A percentile compares a stretch with the other conserved stretches of the same genome.
These are phyloP conservation scores for Penicillium alfredii DNA, from an alignment of 495 filamentous ascomycete species.

Conservation along the genomic window DNA sequence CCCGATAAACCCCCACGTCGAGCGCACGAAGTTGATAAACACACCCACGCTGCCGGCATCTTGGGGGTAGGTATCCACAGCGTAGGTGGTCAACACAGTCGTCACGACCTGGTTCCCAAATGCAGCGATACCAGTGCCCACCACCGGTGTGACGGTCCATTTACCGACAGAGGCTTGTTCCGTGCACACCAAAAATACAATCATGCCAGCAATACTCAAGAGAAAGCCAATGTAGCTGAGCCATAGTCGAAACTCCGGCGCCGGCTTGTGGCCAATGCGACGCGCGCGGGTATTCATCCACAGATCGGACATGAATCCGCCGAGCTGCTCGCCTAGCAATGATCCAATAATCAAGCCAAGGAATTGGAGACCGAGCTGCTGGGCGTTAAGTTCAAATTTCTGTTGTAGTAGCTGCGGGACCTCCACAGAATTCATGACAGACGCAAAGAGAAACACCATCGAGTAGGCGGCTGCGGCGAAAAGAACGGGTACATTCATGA, in stretches of 20 bases:
- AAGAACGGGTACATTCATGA: constrained; percentile 38
- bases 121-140: constrained; percentile 47
- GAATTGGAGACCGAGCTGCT: constrained; percentile 51
- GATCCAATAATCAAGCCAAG: constrained; percentile 50
- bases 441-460: constrained; percentile 48
- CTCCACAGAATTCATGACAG: constrained; percentile 46
- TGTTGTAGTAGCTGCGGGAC: constrained; percentile 46
- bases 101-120: constrained; percentile 54
- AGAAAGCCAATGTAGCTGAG: constrained; percentile 46
- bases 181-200: constrained; percentile 46
- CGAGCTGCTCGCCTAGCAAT: constrained; percentile 50
- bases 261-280: constrained; percentile 27
- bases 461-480: constrained; percentile 45
- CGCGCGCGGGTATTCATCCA: constrained; percentile 43
- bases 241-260: constrained; percentile 48
- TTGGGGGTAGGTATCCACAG: constrained; percentile 48
- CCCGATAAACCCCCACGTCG: constrained; percentile 55
- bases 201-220: constrained; percentile 41
- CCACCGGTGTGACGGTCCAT: constrained; percentile 44
- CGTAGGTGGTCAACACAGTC: constrained; percentile 51
- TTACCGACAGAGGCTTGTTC: constrained; percentile 32
- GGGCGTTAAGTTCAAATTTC: constrained; percentile 48
- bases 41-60: constrained; percentile 48
- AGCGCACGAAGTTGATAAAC: constrained; percentile 51
- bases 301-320: constrained; percentile 44